Conservation (phyloP, 2,329 filamentous ascomycete genomes). For the Diaporthe helianthi region DNA sequence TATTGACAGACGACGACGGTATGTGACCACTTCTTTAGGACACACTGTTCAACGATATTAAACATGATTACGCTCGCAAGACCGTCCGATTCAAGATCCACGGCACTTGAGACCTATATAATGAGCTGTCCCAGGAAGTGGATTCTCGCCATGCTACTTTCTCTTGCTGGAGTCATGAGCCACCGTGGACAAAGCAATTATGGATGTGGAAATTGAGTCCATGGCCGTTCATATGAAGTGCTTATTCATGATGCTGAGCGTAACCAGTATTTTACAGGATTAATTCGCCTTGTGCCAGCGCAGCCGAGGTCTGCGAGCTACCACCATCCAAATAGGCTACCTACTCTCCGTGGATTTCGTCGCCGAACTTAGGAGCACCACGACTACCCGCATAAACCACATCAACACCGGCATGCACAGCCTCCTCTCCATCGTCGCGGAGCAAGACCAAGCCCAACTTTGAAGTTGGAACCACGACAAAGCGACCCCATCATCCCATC, state of each 20-base stretch:
- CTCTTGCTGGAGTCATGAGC: neutral
- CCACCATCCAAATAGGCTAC: conserved; percentile 39
- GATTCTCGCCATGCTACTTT: conserved; percentile 25
- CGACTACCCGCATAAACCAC: conserved; percentile 1
- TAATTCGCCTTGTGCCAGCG: conserved; percentile 38
- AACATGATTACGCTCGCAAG: neutral
- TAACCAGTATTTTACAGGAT: conserved; percentile 43
- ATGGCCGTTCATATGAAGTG: no score
- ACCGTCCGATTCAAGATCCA: conserved; percentile 11
- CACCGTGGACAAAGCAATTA: conserved; percentile 15
- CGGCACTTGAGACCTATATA: conserved; percentile 25
- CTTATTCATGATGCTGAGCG: no score
- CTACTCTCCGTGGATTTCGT: conserved; percentile 39
- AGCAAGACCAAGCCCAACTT: neutral
- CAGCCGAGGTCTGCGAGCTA: conserved; percentile 36
- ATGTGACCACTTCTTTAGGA: no score
- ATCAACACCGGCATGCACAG: conserved; percentile 19
- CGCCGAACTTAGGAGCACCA: conserved; percentile 1
- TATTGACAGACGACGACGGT: no score
- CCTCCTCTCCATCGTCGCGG: neutral
- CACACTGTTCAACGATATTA: conserved; percentile 20
- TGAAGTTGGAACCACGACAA: no score
- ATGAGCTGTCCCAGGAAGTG: conserved; percentile 23
- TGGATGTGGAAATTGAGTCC: conserved; percentile 22
- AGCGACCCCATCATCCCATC: neutral